Base-by-base conservation (phyloP, 1,139 yeast species). In the Yamadazyma triangularis region DNA sequence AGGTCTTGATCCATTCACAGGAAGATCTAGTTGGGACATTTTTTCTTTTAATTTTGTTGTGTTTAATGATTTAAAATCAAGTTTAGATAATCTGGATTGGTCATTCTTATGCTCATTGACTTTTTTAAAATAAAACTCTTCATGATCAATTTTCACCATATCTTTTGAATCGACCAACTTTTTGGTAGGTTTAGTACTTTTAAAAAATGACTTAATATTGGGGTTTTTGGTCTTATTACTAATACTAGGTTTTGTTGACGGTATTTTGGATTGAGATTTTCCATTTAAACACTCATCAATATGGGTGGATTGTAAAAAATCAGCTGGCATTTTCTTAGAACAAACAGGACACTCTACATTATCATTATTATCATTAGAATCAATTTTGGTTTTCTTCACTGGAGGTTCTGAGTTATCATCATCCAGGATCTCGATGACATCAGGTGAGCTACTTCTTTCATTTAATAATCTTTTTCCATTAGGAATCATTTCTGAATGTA, bases 261-360 rank as follows among this genome's bases (percentile, higher is more conserved):
- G 23, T 4, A 39, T 35, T 23, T 18, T 18, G 24, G 34, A 11
- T 30, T 31, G 11, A 6, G 29, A 26, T 21, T 40, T 52, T 3
- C 69, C 64, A 13, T 56, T 54, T 31, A 85, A 55, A 48, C 96
- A 87, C 24, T 64, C 62, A 47, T 81, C 91, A n/a, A 87, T 69
- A 50, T 87, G 96, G 1, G 67, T 55, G 0, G 75, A 50, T 51
- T 87, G 87, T 10, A 87, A 59, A 12, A 67, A 69, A 8, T 60
- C 64, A 0, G 81, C 64, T 2, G 83, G 70, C 73, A 80, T 74
- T 16, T 54, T 53, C 27, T 70, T 63, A 4, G 58, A 52, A 52
- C 96, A 87, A 2, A 87, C 64, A 0, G 96, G 96, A 48, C 96
- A 87, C 29, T 62, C 67, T 1, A 72, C 83, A 33, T 59, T 40